These are phyloP conservation scores for Paecilomyces sp. DNA, from an alignment of 2,329 filamentous ascomycete species.

Conservation along the genomic window DNA sequence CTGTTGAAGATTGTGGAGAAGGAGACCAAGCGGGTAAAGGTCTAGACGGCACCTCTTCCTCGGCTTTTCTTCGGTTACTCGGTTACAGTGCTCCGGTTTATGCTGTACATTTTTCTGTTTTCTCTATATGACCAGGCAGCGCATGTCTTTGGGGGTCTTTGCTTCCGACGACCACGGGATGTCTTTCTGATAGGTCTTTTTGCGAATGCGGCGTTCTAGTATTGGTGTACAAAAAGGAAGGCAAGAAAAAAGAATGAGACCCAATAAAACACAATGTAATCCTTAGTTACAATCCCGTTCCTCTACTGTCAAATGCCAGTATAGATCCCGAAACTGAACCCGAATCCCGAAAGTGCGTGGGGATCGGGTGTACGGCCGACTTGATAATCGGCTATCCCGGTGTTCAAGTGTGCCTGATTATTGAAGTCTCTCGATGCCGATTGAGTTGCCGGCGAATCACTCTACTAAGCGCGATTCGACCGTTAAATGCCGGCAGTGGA, in stretches of 20 bases:
- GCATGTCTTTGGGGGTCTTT: conserved; percentile 33
- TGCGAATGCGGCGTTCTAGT: not conserved
- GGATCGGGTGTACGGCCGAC: not conserved
- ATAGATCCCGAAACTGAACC: not conserved
- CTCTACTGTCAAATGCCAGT: not conserved
- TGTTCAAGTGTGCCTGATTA: not conserved
- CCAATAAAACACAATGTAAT: not conserved
- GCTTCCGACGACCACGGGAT: not conserved
- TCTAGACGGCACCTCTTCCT: conserved; percentile 25
- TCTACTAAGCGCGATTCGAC: not conserved
- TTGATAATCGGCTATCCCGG: not conserved
- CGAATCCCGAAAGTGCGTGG: not conserved
- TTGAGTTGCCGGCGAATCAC: not conserved
- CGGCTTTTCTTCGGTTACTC: not conserved
- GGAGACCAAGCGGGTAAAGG: conserved; percentile 50
- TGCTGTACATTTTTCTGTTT: conserved; percentile 8
- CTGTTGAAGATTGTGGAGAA: conserved; percentile 54
- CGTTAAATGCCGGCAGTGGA: not conserved
- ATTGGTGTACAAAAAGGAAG: not conserved
- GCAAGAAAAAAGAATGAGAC: not conserved
- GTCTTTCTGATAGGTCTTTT: conserved; percentile 1
- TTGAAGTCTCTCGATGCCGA: not conserved
- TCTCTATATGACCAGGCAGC: conserved; percentile 26
- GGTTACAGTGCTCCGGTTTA: not conserved
- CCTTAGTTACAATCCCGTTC: not conserved